Conservation (phyloP, 164 flowering plant genomes). For the Vitis cinerea region DNA sequence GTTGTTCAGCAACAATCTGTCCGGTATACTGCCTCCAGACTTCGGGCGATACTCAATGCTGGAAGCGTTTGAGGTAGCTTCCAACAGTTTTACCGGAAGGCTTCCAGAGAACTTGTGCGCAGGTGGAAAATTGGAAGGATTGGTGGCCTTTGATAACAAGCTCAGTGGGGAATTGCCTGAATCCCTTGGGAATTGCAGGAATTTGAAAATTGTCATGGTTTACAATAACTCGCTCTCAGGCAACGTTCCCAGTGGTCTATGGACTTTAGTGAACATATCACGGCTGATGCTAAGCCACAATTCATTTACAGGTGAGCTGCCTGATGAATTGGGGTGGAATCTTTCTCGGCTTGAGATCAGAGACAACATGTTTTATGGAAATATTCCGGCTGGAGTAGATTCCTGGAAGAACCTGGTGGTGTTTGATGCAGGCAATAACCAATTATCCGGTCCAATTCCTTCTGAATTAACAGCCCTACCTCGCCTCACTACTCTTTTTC, state of each 20-base stretch:
- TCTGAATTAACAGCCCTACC: slow-evolving; percentile 39
- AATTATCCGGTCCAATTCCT: slow-evolving; percentile 49
- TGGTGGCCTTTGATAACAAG: slow-evolving; percentile 31
- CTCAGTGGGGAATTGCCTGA: slow-evolving; percentile 33
- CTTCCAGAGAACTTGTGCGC: slow-evolving; percentile 47
- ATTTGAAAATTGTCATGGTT: slow-evolving; percentile 12
- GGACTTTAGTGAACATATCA: slow-evolving; percentile 33
- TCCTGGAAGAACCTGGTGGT: slow-evolving; percentile 28
- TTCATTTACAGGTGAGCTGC: slow-evolving; percentile 48
- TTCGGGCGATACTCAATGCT: slow-evolving; percentile 40
- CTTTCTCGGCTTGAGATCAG: slow-evolving; percentile 44
- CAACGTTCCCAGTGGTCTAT: slow-evolving; percentile 38
- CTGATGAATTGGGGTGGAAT: slow-evolving; percentile 26
- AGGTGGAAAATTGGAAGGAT: slow-evolving; percentile 22
- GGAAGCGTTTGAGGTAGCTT: slow-evolving; percentile 29
- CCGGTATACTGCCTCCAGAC: slow-evolving; percentile 49
- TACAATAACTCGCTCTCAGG: slow-evolving; percentile 44
- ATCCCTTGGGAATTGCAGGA: slow-evolving; percentile 32
- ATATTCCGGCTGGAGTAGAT: slow-evolving; percentile 33
- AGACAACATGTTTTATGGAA: slow-evolving; percentile 51
- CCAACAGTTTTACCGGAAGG: slow-evolving; percentile 39
- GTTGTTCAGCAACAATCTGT: slow-evolving; percentile 38
- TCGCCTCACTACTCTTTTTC: slow-evolving; percentile 25
- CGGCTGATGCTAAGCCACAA: slow-evolving; percentile 31
- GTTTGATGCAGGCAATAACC: slow-evolving; percentile 51